These are phyloP conservation scores for Sordariomycetes sp. DNA, from an alignment of 2,329 filamentous ascomycete species.

Conservation along the genomic window DNA sequence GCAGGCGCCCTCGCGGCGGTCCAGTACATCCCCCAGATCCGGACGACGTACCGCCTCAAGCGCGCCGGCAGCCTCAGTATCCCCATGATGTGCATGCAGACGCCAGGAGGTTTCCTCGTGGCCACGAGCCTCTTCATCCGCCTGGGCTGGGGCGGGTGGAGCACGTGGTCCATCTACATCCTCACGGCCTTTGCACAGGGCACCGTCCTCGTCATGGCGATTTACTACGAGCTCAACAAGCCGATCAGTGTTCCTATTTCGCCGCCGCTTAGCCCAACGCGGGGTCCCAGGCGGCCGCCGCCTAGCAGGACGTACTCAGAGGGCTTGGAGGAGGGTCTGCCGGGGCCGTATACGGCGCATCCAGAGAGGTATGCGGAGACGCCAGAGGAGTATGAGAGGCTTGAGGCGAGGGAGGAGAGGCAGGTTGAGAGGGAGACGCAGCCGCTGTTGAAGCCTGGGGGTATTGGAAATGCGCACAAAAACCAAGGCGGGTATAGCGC, in stretches of 20 bases:
- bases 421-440: constrained; percentile 36
- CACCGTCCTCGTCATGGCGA: constrained; percentile 62
- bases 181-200: constrained; percentile 81
- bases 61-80: constrained; percentile 87
- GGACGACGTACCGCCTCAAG: constrained; percentile 74
- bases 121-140: constrained; percentile 71
- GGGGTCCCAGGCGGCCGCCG: constrained; percentile 19
- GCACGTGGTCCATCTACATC: constrained; percentile 85
- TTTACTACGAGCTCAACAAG: constrained; percentile 49
- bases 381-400: constrained; percentile 35
- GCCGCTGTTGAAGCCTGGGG: constrained; percentile 33
- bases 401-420: constrained; percentile 35
- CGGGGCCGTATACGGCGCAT: constrained; percentile 36
- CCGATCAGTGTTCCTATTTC: background rate
- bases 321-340: constrained; percentile 35
- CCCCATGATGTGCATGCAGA: constrained; percentile 97
- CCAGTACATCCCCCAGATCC: constrained; percentile 93
- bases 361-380: constrained; percentile 37
- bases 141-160: constrained; percentile 77
- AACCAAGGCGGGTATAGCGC: constrained; percentile 10
- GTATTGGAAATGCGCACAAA: constrained; percentile 29
- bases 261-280: constrained; percentile 17
- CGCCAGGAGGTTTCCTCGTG: constrained; percentile 83
- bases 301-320: constrained; percentile 32
- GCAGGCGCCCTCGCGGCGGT: constrained; percentile 67